Evolutionary conservation across 2,329 filamentous ascomycete species (phyloP).

Genomic region (Berkeleyomyces basicola): DNA sequence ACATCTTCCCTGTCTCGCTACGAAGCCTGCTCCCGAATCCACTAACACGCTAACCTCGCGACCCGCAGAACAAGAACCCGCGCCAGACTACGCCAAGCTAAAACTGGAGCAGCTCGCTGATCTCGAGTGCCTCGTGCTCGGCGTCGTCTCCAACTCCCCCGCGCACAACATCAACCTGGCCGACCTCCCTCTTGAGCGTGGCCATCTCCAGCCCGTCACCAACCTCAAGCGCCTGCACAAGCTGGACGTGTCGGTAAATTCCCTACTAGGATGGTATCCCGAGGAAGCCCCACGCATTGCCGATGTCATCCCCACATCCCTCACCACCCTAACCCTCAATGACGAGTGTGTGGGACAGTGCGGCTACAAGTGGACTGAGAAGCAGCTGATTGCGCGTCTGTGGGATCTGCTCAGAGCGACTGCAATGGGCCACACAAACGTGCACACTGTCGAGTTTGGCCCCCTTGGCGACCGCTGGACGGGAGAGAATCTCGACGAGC

Average conservation of each 20-base stretch:
- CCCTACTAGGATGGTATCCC: conserved; percentile 10
- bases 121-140: conserved; percentile 8
- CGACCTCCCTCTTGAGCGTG: conserved; percentile 1
- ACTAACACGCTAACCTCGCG: neutral
- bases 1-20: neutral
- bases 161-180: neutral
- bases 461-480: conserved; percentile 10
- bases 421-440: conserved; percentile 4
- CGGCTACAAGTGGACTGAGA: conserved; percentile 8
- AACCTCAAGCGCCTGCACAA: conserved; percentile 10
- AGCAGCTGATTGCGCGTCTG: conserved; percentile 5
- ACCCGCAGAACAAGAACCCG: neutral
- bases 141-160: conserved; percentile 3
- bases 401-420: conserved; percentile 9
- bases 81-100: conserved; percentile 8
- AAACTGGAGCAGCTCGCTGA: conserved; percentile 10
- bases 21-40: neutral
- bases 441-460: conserved; percentile 10
- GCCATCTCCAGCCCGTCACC: conserved; percentile 6
- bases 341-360: conserved; percentile 8
- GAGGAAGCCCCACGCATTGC: conserved; percentile 9
- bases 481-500: conserved; percentile 5
- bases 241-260: conserved; percentile 5
- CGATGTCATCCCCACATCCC: conserved; percentile 10
- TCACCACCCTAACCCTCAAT: conserved; percentile 9